Evolutionary conservation across 352 stramenopile species (phyloP).

Genomic region (Thraustochytrium sp.): DNA sequence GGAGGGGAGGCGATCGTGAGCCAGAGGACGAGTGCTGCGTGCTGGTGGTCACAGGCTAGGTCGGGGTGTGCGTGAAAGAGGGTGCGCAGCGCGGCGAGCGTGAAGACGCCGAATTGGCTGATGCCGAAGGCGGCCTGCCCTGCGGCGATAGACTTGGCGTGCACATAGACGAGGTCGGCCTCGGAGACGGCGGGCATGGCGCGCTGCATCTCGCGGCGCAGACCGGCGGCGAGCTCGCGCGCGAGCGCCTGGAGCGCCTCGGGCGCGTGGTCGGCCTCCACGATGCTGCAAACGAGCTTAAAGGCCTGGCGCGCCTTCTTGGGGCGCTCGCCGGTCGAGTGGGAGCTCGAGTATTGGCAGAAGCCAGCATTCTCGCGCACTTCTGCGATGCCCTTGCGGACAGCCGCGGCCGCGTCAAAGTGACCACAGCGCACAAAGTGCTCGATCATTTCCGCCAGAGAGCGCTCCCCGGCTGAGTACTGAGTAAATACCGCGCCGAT

Average conservation of each 20-base stretch:
- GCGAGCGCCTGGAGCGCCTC: neutral
- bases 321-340: neutral
- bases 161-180: neutral
- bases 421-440: neutral
- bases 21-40: neutral
- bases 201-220: neutral
- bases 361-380: conserved; percentile 27
- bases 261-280: too few species aligned
- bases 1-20: conserved; percentile 1
- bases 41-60: neutral
- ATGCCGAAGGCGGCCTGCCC: neutral
- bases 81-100: neutral
- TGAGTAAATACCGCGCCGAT: neutral
- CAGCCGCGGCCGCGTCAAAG: neutral
- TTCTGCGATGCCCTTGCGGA: neutral
- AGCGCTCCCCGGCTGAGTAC: neutral
- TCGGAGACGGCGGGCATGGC: neutral
- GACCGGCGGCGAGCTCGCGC: neutral
- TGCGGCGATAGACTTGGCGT: neutral
- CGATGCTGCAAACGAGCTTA: neutral
- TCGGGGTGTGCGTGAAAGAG: neutral
- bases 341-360: neutral
- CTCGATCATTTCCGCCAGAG: neutral
- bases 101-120: neutral
- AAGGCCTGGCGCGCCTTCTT: neutral